Evolutionary conservation across 2,329 filamentous ascomycete genomes (phyloP), one percentile per base, ranked within the genome.

Genomic region (Blumeria hordei): DNA sequence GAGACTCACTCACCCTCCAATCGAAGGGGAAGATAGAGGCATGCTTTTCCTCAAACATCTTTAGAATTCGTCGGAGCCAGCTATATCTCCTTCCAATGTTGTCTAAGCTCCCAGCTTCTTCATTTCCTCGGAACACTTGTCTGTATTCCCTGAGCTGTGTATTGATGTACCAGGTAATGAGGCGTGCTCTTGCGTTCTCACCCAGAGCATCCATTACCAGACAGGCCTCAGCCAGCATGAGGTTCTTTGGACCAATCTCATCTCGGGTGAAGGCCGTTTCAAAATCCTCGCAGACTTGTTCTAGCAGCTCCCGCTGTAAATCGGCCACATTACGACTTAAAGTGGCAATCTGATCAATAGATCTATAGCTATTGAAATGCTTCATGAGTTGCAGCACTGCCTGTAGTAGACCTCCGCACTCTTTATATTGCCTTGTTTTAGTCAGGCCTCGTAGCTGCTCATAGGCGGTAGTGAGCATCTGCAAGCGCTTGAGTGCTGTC

Each of bases 381-480:
- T 85, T 85, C 85, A 96, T 95, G 49, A 98, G 80, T 74, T 98
- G 92, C 57, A 98, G 77, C 35, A 98, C 92, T 9, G 92, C 92
- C 70, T 94, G 87, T 56, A 98, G 73, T 57, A 98, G 74, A 63
- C 93, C 88, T 14, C 90, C 88, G 65, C 92, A 96, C 67, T 98
- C 92, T 59, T 86, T 76, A 67, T 98, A 98, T 67, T 98, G 92
- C 56, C 90, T 75, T 37, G 84, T 83, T 68, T 85, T 85, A 60
- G 85, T 83, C 60, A 95, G 72, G 2, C 80, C 85, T 57, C 85
- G 78, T 56, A 98, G 74, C 70, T 98, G 92, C 66, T 96, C 92
- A 69, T 96, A 98, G n/a, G 92, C 92, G 3, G 92, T 96, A 5
- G 92, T 96, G 65, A 98, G 72, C 92, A 98, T 98, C 73, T 98